Percentiles rank a stretch among this genome's conserved stretches.
phyloP scores from a whole-genome alignment of 768 basidiomycete genomes.

The Rubroboletus pulcherrimus region DNA sequence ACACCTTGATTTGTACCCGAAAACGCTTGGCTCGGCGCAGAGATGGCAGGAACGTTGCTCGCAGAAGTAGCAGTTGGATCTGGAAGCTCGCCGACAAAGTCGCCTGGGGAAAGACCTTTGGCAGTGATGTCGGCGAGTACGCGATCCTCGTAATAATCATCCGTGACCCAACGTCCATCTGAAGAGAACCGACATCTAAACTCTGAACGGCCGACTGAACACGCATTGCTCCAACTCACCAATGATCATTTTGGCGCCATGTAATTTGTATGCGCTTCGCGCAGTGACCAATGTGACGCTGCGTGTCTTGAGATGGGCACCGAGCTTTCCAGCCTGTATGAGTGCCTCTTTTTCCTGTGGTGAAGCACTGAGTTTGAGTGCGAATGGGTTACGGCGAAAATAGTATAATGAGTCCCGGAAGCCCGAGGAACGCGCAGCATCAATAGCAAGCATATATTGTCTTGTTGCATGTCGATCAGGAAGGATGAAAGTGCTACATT shows the following conservation, averaged over 20 bases:
- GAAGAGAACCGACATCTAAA: not conserved
- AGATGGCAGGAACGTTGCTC: constrained; percentile 39
- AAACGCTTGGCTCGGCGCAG: constrained; percentile 25
- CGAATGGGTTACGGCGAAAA: constrained; percentile 86
- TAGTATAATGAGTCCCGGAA: constrained; percentile 98
- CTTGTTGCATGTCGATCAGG: constrained; percentile 80
- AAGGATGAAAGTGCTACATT: constrained; percentile 83
- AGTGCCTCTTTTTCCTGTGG: constrained; percentile 91
- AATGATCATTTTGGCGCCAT: constrained; percentile 87
- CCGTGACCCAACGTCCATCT: constrained; percentile 92
- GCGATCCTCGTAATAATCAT: constrained; percentile 95
- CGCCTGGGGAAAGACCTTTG: constrained; percentile 80
- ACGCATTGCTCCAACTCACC: constrained; percentile 44
- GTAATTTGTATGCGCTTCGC: constrained; percentile 89
- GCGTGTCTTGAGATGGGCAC: constrained; percentile 82
- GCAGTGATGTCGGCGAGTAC: constrained; percentile 70
- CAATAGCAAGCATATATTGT: constrained; percentile 94
- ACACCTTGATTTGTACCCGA: constrained; percentile 59
- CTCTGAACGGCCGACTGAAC: not conserved
- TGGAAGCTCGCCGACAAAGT: constrained; percentile 77
- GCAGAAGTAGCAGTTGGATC: constrained; percentile 59
- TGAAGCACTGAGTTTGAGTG: constrained; percentile 87
- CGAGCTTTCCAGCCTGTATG: constrained; percentile 83
- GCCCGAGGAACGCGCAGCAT: constrained; percentile 93
- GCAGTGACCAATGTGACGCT: constrained; percentile 94